These are phyloP conservation scores for Furcasterigmium sp. DNA, from an alignment of 2,329 filamentous ascomycete genomes.

Conservation along the genomic window DNA sequence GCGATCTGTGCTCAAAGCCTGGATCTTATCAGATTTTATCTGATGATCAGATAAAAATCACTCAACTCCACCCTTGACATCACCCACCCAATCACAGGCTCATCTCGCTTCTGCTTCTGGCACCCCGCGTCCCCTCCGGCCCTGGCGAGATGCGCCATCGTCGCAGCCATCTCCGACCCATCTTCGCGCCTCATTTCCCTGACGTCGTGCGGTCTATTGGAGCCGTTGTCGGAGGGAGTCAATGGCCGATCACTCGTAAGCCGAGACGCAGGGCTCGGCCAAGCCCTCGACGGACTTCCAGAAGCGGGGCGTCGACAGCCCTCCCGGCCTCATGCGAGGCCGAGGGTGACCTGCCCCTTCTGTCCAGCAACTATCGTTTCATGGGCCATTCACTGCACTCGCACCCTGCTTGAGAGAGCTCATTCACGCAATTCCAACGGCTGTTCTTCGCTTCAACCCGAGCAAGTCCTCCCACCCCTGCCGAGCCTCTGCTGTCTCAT, in stretches of 20 bases:
- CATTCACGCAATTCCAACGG: no score
- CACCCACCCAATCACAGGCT: neutral
- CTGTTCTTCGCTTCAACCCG: no score
- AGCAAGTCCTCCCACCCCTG: no score
- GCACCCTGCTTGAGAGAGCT: no score
- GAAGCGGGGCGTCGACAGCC: no score
- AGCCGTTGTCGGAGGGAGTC: neutral
- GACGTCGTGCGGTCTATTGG: neutral
- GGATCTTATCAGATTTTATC: conserved; percentile 32
- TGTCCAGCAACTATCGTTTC: no score
- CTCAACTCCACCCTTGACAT: conserved; percentile 26
- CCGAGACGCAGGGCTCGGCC: neutral
- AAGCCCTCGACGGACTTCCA: no score
- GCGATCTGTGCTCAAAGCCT: neutral
- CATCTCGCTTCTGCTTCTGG: neutral
- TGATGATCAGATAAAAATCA: conserved; percentile 49
- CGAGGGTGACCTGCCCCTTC: no score
- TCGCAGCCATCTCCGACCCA: neutral
- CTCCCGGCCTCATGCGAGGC: no score
- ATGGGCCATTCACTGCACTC: no score
- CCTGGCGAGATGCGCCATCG: neutral
- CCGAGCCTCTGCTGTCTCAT: no score
- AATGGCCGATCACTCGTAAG: conserved; percentile 1
- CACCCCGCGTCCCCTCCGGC: neutral
- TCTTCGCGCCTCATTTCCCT: neutral